Evolutionary conservation across 768 basidiomycete species (phyloP).

Genomic region (Kwoniella sp.): DNA sequence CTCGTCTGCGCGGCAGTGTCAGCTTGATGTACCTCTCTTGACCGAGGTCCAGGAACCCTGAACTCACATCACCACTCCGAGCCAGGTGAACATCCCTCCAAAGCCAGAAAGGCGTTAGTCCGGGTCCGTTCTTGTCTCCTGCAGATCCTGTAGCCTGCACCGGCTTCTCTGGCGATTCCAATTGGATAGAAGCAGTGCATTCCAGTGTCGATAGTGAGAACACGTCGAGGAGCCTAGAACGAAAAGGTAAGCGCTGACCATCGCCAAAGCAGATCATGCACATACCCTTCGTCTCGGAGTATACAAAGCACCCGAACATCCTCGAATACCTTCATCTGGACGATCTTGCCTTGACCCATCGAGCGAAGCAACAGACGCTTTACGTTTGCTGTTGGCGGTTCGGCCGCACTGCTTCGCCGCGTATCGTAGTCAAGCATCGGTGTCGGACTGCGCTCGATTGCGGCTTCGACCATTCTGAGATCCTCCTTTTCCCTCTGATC

Average conservation of each 20-base stretch:
- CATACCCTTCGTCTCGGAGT: constrained; percentile 37
- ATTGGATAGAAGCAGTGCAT: constrained; percentile 4
- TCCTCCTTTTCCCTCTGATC: constrained; percentile 30
- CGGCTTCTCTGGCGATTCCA: constrained; percentile 14
- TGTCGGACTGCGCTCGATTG: constrained; percentile 19
- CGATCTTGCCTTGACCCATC: constrained; percentile 24
- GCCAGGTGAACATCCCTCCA: constrained; percentile 24
- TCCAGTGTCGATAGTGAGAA: constrained; percentile 18
- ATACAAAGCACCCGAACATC: constrained; percentile 17
- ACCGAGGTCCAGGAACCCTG: too few relatives aligned
- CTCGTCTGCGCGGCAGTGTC: constrained; percentile 4
- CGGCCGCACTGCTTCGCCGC: background rate
- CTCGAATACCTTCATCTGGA: constrained; percentile 23
- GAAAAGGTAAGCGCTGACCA: background rate
- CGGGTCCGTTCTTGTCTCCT: constrained; percentile 8
- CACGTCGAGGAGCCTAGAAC: constrained; percentile 29
- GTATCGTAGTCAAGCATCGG: background rate
- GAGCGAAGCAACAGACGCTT: constrained; percentile 23
- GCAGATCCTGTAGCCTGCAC: background rate
- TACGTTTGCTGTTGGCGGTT: background rate
- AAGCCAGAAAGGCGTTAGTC: constrained; percentile 32
- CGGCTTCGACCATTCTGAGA: constrained; percentile 22
- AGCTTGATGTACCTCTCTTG: background rate
- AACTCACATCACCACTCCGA: constrained; percentile 19
- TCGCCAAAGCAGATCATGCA: too few relatives aligned